Percentiles rank a stretch among this genome's conserved stretches.
Evolutionary conservation across 305 asterid species (phyloP).

Genomic region (Solanum hybrid): DNA sequence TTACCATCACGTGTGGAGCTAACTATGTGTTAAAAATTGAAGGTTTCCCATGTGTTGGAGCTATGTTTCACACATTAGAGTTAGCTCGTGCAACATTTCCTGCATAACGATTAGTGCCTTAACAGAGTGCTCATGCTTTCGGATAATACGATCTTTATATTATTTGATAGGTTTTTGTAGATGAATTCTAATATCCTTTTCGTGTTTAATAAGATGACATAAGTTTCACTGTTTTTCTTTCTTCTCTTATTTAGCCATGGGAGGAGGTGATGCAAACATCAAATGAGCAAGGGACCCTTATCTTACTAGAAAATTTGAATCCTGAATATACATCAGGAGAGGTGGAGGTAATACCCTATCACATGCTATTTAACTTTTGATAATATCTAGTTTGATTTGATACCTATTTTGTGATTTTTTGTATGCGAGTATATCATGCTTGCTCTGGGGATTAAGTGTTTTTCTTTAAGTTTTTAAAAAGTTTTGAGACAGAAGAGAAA

Average conservation of each 20-base stretch:
- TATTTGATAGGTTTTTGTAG: neutral
- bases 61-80: neutral
- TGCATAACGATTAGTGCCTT: neutral
- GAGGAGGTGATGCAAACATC: constrained; percentile 48
- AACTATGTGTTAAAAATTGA: neutral
- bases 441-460: neutral
- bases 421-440: neutral
- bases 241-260: constrained; percentile 43
- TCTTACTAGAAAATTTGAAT: constrained; percentile 62
- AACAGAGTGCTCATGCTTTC: neutral
- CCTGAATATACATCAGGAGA: constrained; percentile 71
- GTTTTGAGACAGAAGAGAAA: neutral
- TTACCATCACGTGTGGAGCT: neutral
- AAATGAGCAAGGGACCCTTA: constrained; percentile 43
- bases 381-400: neutral
- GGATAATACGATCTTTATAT: neutral
- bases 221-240: neutral
- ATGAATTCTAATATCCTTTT: neutral
- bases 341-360: constrained; percentile 47
- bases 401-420: neutral
- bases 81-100: neutral
- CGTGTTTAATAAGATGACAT: neutral
- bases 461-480: neutral
- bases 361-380: neutral
- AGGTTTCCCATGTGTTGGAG: neutral